A percentile compares a stretch with the other conserved stretches of the same genome.
Conservation (phyloP, 257 asterid genomes). For the Fraxinus anomala region DNA sequence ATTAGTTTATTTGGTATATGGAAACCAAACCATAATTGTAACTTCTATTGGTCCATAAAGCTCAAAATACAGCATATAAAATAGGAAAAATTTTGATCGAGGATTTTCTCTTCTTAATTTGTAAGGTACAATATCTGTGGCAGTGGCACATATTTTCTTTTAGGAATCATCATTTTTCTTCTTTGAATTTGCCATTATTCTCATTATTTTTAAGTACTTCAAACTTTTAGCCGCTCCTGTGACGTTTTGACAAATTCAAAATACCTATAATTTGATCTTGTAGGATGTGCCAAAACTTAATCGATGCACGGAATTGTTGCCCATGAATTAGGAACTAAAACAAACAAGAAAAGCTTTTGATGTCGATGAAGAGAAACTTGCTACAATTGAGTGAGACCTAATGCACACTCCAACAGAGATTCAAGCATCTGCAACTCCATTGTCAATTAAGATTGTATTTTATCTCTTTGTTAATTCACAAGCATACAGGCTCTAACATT, state of each 20-base stretch:
- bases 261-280: slow-evolving; percentile 15
- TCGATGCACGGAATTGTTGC: slow-evolving; percentile 72
- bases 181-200: too few species aligned
- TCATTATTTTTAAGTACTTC: background rate
- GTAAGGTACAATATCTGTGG: too few species aligned
- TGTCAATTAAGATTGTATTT: background rate
- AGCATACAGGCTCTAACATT: background rate
- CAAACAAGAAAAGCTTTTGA: slow-evolving; percentile 84
- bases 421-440: background rate
- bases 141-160: too few species aligned
- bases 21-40: too few species aligned
- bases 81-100: too few species aligned
- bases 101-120: too few species aligned
- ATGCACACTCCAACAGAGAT: background rate
- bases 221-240: background rate
- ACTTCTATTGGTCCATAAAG: too few species aligned
- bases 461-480: background rate
- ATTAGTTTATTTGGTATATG: too few species aligned
- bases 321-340: slow-evolving; percentile 87
- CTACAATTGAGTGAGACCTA: slow-evolving; percentile 48
- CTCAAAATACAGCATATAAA: too few species aligned
- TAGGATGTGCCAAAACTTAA: slow-evolving; percentile 80
- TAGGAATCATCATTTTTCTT: too few species aligned
- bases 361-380: slow-evolving; percentile 83
- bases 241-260: background rate